Evolutionary conservation across 305 asterid genomes (phyloP), one percentile per base, ranked within the genome.

Genomic region (Fraxinus ornus): DNA sequence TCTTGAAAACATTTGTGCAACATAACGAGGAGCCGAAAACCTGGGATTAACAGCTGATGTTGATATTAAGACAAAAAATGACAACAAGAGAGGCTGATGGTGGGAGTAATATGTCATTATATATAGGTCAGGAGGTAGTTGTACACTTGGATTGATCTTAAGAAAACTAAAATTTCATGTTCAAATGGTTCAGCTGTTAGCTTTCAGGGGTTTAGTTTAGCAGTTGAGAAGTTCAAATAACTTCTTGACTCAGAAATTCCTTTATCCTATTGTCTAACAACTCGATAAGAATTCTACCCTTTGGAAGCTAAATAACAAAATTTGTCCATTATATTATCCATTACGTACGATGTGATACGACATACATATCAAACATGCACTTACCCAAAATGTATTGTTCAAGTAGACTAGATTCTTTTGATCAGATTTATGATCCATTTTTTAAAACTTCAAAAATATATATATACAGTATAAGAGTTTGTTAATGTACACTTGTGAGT

Each of bases 201-300:
- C 88, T 90, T 88, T 90, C 90, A 82, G 19, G 83, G 74, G 74
- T 68, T 68, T 83, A 87, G 86, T 89, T 87, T 80, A 86, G 90
- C 88, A 78, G 91, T 88, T 90, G 89, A 82, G 93, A 88, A 88
- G 93, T 90, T 88, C 84, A 78, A 86, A 70, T 90, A 84, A 88
- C 93, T 90, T 90, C 85, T 88, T 86, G 89, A 85, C 89, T 83
- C 86, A 88, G 93, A 85, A 55, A 55, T 55, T 55, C 66, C 26
- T 55, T 55, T 55, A 19, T 55, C 3, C 24, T n/a, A 55, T n/a
- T 5, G 26, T 19, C 26, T 55, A 55, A 55, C 66, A 55, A 55
- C 66, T 55, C 10, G 9, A 83, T 75, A 79, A 36, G 81, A 66
- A 70, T 81, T 85, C 82, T 75, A 75, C 19, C 85, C 74, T 55